Conservation (phyloP, 495 filamentous ascomycete genomes). For the Lentithecium fluviatile region DNA sequence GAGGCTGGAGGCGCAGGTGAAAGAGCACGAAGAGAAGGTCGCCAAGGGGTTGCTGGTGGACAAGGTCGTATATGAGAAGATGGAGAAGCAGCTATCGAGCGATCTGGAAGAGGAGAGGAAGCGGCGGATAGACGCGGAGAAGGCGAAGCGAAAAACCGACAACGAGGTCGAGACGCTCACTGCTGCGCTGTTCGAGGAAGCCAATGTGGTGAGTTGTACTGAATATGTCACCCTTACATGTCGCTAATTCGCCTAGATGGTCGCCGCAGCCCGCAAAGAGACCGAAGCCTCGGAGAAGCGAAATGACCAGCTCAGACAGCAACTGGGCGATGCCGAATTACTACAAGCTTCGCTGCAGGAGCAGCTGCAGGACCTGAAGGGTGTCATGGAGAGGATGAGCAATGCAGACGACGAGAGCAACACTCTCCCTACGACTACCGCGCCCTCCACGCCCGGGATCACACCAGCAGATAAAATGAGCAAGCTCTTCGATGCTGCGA, state of each 20-base stretch:
- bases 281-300: conserved; percentile 67
- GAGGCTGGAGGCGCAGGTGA: conserved; percentile 64
- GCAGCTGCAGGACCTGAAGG: conserved; percentile 86
- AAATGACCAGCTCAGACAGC: conserved; percentile 74
- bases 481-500: conserved; percentile 47
- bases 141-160: conserved; percentile 71
- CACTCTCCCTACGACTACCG: conserved; percentile 60
- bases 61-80: conserved; percentile 64
- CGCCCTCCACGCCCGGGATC: conserved; percentile 65
- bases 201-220: conserved; percentile 64
- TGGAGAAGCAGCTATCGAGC: conserved; percentile 66
- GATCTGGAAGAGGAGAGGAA: conserved; percentile 63
- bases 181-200: conserved; percentile 89
- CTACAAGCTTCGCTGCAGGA: conserved; percentile 88
- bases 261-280: conserved; percentile 71
- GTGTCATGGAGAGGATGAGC: conserved; percentile 86
- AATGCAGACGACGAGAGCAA: conserved; percentile 66
- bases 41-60: conserved; percentile 68
- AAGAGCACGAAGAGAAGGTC: conserved; percentile 71
- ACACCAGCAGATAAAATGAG: conserved; percentile 43
- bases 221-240: background rate
- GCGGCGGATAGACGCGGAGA: conserved; percentile 60
- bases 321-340: conserved; percentile 80
- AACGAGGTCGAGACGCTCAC: conserved; percentile 86
- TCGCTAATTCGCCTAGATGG: conserved; percentile 63